Percentiles rank a stretch among this genome's conserved stretches.
These are phyloP conservation scores for Sugiyamaella castrensis DNA, from an alignment of 1,139 yeast genomes.

Conservation along the genomic window DNA sequence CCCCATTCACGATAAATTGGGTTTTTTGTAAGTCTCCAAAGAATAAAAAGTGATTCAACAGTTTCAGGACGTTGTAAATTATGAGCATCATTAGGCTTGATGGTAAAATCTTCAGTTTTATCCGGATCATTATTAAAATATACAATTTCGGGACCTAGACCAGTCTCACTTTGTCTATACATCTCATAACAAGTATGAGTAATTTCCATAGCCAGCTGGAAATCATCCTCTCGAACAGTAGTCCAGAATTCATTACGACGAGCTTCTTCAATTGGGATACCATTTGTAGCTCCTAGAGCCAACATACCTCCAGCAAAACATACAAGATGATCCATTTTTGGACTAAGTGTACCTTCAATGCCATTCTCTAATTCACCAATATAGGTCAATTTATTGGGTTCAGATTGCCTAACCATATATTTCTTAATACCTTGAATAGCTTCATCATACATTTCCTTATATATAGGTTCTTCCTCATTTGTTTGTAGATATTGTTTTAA, in stretches of 20 bases:
- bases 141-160: constrained; percentile 85
- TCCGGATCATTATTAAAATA: constrained; percentile 57
- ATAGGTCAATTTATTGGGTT: constrained; percentile 61
- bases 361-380: constrained; percentile 81
- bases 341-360: constrained; percentile 53
- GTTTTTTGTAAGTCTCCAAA: constrained; percentile 80
- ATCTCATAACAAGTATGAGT: constrained; percentile 80
- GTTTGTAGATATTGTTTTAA: constrained; percentile 86
- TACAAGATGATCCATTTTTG: constrained; percentile 91
- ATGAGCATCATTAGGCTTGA: constrained; percentile 72
- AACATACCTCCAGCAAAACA: constrained; percentile 90
- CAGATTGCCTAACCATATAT: constrained; percentile 58
- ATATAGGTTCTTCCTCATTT: constrained; percentile 55
- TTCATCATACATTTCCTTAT: constrained; percentile 71
- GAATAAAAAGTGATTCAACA: constrained; percentile 79
- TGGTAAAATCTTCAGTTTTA: constrained; percentile 53
- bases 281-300: constrained; percentile 87
- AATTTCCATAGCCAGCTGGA: constrained; percentile 68
- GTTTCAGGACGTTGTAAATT: constrained; percentile 93
- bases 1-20: constrained; percentile 87
- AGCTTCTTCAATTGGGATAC: constrained; percentile 55
- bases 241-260: constrained; percentile 45
- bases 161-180: constrained; percentile 71
- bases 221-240: constrained; percentile 50
- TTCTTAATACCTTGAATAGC: constrained; percentile 71